Conservation (phyloP, 2,329 filamentous ascomycete genomes). For the Emergomyces africanus region DNA sequence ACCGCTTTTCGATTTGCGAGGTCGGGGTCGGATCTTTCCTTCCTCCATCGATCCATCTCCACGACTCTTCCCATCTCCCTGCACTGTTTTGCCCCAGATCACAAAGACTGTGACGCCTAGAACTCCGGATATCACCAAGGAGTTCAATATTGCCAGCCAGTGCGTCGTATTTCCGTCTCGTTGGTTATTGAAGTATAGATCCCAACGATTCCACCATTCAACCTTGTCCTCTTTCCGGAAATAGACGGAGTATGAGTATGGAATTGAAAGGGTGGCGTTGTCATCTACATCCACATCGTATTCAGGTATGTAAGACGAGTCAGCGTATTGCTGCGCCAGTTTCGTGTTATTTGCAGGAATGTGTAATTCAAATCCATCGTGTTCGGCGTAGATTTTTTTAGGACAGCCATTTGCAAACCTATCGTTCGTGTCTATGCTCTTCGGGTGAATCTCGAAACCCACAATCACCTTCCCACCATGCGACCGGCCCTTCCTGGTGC, state of each 20-base stretch:
- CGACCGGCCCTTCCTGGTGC: slow-evolving; percentile 55
- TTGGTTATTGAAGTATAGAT: slow-evolving; percentile 80
- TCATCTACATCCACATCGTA: slow-evolving; percentile 48
- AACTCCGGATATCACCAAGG: slow-evolving; percentile 66
- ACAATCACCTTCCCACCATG: slow-evolving; percentile 68
- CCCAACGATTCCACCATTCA: slow-evolving; percentile 78
- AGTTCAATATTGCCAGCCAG: slow-evolving; percentile 82
- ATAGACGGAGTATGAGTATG: slow-evolving; percentile 82
- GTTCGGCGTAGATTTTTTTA: slow-evolving; percentile 48
- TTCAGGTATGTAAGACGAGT: slow-evolving; percentile 47
- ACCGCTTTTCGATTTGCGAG: slow-evolving; percentile 33
- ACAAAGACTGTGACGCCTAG: slow-evolving; percentile 69
- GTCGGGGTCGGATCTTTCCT: slow-evolving; percentile 44
- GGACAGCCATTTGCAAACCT: slow-evolving; percentile 56
- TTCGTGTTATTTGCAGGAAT: slow-evolving; percentile 51
- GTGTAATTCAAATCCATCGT: slow-evolving; percentile 52
- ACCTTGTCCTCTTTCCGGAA: slow-evolving; percentile 70
- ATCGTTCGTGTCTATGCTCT: slow-evolving; percentile 57
- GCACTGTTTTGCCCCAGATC: slow-evolving; percentile 65
- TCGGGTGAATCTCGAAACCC: slow-evolving; percentile 81
- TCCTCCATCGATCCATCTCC: slow-evolving; percentile 55
- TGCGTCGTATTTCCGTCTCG: slow-evolving; percentile 71
- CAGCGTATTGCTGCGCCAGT: slow-evolving; percentile 41
- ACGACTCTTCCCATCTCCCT: slow-evolving; percentile 64
- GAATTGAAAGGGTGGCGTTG: slow-evolving; percentile 55